These are phyloP conservation scores for Nakazawaea sp. DNA, from an alignment of 805 yeast species.

Conservation along the genomic window DNA sequence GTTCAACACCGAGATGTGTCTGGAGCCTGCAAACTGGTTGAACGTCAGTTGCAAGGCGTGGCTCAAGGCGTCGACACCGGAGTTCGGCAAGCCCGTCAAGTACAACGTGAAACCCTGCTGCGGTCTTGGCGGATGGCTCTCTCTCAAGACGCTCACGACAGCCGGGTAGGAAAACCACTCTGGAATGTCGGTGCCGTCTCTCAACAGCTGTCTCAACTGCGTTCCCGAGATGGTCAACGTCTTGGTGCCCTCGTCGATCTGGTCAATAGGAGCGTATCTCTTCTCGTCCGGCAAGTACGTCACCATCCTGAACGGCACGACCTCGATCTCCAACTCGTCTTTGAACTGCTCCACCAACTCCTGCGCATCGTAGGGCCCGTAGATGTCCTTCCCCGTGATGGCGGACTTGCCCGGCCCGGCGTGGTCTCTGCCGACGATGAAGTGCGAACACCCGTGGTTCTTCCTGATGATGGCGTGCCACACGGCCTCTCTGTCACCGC, in stretches of 20 bases:
- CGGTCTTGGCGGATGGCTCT: conserved; percentile 87
- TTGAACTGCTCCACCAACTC: conserved; percentile 70
- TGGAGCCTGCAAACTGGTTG: conserved; percentile 82
- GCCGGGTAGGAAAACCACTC: conserved; percentile 98
- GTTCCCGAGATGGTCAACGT: conserved; percentile 94
- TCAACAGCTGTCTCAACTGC: conserved; percentile 81
- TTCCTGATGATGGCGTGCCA: conserved; percentile 98
- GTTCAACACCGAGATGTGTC: conserved; percentile 60
- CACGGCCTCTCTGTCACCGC: conserved; percentile 96
- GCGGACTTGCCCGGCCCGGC: conserved; percentile 87
- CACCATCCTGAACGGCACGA: conserved; percentile 95
- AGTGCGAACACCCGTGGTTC: conserved; percentile 95
- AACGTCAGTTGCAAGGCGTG: conserved; percentile 85
- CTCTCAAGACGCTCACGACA: conserved; percentile 86
- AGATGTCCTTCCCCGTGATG: conserved; percentile 88
- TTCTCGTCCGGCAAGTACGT: conserved; percentile 94
- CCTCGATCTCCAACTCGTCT: conserved; percentile 77
- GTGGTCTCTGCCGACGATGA: conserved; percentile 96
- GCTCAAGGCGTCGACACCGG: conserved; percentile 60
- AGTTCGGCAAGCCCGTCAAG: conserved; percentile 51
- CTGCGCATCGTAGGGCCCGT: conserved; percentile 97
- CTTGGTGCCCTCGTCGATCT: conserved; percentile 69
- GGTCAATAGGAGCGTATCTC: conserved; percentile 91
- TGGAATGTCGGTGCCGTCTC: conserved; percentile 84
- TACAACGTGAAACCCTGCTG: conserved; percentile 83